Evolutionary conservation across 768 basidiomycete genomes (phyloP).

Genomic region (Naganishia vishniacii): DNA sequence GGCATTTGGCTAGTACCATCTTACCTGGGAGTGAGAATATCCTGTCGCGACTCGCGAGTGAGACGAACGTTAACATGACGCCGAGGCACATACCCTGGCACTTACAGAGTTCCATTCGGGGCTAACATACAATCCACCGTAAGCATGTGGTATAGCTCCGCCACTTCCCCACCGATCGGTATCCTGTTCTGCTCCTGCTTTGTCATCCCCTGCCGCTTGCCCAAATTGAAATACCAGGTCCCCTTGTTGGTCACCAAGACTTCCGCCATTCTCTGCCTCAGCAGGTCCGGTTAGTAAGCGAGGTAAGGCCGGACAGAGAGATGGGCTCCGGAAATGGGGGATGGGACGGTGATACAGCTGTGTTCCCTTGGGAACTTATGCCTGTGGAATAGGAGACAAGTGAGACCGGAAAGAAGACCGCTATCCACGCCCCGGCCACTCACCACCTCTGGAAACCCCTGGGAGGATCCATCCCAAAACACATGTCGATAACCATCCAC

Average conservation of each 20-base stretch:
- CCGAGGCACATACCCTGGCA: not conserved
- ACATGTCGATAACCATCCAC: constrained; percentile 14
- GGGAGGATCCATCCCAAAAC: constrained; percentile 20
- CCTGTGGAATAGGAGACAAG: constrained; percentile 10
- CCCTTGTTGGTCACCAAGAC: not conserved
- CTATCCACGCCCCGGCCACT: too few species aligned
- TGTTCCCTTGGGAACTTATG: constrained; percentile 19
- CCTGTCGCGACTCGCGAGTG: constrained; percentile 20
- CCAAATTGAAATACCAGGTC: constrained; percentile 18
- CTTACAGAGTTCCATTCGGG: constrained; percentile 42
- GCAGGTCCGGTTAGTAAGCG: constrained; percentile 5
- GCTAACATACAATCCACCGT: too few species aligned
- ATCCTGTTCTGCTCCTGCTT: not conserved
- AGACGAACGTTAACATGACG: not conserved
- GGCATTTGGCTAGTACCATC: not conserved
- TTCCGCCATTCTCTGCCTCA: not conserved
- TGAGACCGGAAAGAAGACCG: too few species aligned
- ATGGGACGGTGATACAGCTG: constrained; percentile 17
- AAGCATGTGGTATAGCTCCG: too few species aligned
- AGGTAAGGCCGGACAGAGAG: constrained; percentile 22
- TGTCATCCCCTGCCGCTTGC: not conserved
- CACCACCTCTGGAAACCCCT: constrained; percentile 25
- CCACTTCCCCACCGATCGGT: not conserved
- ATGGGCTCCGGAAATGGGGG: constrained; percentile 14
- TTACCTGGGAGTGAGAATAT: constrained; percentile 39